Evolutionary conservation across 2,329 filamentous ascomycete genomes (phyloP).

Genomic region (Albifimbria verrucaria): DNA sequence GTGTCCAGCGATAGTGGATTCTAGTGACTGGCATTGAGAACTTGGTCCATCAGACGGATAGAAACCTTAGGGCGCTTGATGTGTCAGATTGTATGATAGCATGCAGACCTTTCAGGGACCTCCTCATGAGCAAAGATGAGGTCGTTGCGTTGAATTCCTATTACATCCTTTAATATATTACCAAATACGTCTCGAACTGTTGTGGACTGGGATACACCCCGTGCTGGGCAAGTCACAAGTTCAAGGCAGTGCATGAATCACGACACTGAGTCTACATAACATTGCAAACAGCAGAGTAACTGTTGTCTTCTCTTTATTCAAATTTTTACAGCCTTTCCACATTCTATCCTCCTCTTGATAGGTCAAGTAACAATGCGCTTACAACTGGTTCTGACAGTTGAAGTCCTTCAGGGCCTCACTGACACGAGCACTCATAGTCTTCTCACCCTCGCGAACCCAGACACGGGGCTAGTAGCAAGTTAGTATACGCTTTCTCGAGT

Average conservation of each 20-base stretch:
- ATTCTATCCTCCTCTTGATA: neutral
- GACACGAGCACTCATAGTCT: slow-evolving; percentile 87
- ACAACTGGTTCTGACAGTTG: slow-evolving; percentile 51
- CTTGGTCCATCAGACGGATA: too few species aligned
- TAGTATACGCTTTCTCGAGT: too few species aligned
- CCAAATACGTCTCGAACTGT: too few species aligned
- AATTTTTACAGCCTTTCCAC: neutral
- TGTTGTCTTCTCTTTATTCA: neutral
- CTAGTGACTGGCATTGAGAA: too few species aligned
- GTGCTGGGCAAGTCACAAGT: too few species aligned
- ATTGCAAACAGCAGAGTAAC: too few species aligned
- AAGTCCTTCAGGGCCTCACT: slow-evolving; percentile 84
- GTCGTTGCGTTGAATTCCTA: too few species aligned
- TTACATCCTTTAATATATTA: neutral
- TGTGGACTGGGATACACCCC: too few species aligned
- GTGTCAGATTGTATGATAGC: neutral
- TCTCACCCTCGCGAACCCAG: slow-evolving; percentile 96
- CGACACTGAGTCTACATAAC: too few species aligned
- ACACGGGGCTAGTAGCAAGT: slow-evolving; percentile 65
- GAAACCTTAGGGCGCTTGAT: too few species aligned
- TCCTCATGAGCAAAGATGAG: neutral
- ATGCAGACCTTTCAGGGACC: neutral
- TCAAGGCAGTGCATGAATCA: too few species aligned
- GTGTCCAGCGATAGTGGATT: too few species aligned
- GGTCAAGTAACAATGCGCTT: slow-evolving; percentile 14